These are phyloP conservation scores for Amyloporia xantha DNA, from an alignment of 768 basidiomycete species.

Conservation along the genomic window DNA sequence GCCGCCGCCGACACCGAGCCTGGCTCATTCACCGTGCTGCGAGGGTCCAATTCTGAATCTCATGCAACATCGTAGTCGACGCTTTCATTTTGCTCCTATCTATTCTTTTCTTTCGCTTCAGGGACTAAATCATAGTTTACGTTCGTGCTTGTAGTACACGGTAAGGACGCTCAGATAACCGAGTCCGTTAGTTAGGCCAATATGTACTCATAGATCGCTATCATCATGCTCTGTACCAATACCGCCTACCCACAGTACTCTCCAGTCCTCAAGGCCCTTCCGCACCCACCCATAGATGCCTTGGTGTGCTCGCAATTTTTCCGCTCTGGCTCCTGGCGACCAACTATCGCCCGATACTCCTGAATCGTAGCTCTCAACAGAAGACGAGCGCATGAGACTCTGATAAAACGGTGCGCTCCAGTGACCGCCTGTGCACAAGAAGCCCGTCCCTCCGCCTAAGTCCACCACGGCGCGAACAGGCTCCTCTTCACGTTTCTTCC, in stretches of 20 bases:
- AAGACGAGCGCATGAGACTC: slow-evolving; percentile 37
- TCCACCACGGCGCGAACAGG: slow-evolving; percentile 52
- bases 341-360: slow-evolving; percentile 41
- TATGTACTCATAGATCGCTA: slow-evolving; percentile 7
- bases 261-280: slow-evolving; percentile 68
- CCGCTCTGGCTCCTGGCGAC: slow-evolving; percentile 45
- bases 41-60: slow-evolving; percentile 21
- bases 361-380: slow-evolving; percentile 37
- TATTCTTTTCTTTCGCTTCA: background rate
- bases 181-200: too few relatives aligned
- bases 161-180: background rate
- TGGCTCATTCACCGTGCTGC: slow-evolving; percentile 23
- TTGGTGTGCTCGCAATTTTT: slow-evolving; percentile 41
- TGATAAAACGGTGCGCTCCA: slow-evolving; percentile 36
- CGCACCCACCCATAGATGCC: slow-evolving; percentile 77
- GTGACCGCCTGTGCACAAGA: slow-evolving; percentile 44
- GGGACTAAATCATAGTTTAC: background rate
- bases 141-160: slow-evolving; percentile 1
- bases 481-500: slow-evolving; percentile 45
- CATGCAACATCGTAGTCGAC: slow-evolving; percentile 2
- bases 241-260: slow-evolving; percentile 81
- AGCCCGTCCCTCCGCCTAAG: slow-evolving; percentile 59
- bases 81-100: background rate
- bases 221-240: slow-evolving; percentile 27
- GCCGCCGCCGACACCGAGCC: slow-evolving; percentile 5